Conservation (phyloP, 202 grass and related monocot genomes). For the Setaria italica region DNA sequence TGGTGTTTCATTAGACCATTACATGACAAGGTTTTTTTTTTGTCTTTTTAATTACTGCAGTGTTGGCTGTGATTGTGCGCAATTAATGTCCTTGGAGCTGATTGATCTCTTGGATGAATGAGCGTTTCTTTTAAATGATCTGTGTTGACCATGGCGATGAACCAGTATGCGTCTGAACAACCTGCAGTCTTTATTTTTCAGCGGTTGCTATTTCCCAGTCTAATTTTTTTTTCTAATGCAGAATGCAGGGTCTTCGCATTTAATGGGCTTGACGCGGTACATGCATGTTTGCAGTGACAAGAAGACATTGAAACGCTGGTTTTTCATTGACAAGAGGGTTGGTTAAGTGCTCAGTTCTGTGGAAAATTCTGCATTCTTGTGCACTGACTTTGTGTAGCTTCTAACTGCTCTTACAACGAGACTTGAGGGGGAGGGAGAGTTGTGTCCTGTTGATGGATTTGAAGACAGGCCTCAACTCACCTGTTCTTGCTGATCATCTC, state of each 20-base stretch:
- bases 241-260: slow-evolving; percentile 49
- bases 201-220: background rate
- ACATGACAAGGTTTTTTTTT: background rate
- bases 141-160: slow-evolving; percentile 32
- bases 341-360: slow-evolving; percentile 41
- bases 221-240: slow-evolving; percentile 40
- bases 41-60: slow-evolving; percentile 41
- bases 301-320: slow-evolving; percentile 70
- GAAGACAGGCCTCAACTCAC: slow-evolving; percentile 72
- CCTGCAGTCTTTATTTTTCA: background rate
- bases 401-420: slow-evolving; percentile 1
- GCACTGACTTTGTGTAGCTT: slow-evolving; percentile 17
- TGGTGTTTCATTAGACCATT: slow-evolving; percentile 25
- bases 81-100: slow-evolving; percentile 31
- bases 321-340: slow-evolving; percentile 81
- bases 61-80: slow-evolving; percentile 11
- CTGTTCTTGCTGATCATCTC: slow-evolving; percentile 70
- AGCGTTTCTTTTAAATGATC: slow-evolving; percentile 38
- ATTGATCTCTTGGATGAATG: slow-evolving; percentile 15
- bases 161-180: slow-evolving; percentile 14
- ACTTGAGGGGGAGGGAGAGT: background rate
- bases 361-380: background rate
- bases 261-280: slow-evolving; percentile 47
- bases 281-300: slow-evolving; percentile 64
- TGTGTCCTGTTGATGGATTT: slow-evolving; percentile 68